A percentile compares a stretch with the other conserved stretches of the same genome.
Evolutionary conservation across 1,139 yeast genomes (phyloP).

Genomic region (Geotrichum citri-aurantii): DNA sequence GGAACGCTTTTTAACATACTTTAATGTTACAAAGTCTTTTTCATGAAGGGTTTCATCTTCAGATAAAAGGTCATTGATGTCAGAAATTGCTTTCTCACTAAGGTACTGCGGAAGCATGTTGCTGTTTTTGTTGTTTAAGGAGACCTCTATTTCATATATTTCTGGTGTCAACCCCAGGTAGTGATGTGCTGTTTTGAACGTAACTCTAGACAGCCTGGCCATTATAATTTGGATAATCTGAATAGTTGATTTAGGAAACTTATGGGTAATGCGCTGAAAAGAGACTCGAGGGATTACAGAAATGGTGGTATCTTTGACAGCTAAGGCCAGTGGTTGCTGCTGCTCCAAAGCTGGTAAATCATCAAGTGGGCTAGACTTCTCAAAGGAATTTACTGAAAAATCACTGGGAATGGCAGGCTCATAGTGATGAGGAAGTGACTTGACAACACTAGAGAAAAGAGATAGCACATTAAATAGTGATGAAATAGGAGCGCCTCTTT

Average conservation of each 20-base stretch:
- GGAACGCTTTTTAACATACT: not conserved
- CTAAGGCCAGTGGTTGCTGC: constrained; percentile 44
- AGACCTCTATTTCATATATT: constrained; percentile 68
- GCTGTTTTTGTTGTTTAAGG: constrained; percentile 48
- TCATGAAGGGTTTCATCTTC: constrained; percentile 16
- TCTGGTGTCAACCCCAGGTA: constrained; percentile 83
- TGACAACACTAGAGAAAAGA: constrained; percentile 47
- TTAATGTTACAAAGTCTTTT: constrained; percentile 7
- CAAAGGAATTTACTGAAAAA: not conserved
- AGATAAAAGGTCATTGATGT: constrained; percentile 32
- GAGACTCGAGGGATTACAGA: constrained; percentile 89
- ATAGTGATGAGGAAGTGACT: not conserved
- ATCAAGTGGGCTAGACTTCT: not conserved
- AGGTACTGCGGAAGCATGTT: constrained; percentile 25
- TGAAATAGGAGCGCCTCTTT: constrained; percentile 76
- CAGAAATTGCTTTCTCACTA: constrained; percentile 50
- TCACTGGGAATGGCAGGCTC: not conserved
- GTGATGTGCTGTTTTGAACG: constrained; percentile 82
- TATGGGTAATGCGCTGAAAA: constrained; percentile 62
- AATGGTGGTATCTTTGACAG: constrained; percentile 66
- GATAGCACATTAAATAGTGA: constrained; percentile 77
- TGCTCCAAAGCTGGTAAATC: not conserved
- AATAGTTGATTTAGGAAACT: constrained; percentile 84
- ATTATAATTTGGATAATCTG: constrained; percentile 91
- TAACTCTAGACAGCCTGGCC: constrained; percentile 80